A percentile compares a stretch with the other conserved stretches of the same genome.
phyloP scores from a whole-genome alignment of 306 rosid genomes.

The Vigna unguiculata region DNA sequence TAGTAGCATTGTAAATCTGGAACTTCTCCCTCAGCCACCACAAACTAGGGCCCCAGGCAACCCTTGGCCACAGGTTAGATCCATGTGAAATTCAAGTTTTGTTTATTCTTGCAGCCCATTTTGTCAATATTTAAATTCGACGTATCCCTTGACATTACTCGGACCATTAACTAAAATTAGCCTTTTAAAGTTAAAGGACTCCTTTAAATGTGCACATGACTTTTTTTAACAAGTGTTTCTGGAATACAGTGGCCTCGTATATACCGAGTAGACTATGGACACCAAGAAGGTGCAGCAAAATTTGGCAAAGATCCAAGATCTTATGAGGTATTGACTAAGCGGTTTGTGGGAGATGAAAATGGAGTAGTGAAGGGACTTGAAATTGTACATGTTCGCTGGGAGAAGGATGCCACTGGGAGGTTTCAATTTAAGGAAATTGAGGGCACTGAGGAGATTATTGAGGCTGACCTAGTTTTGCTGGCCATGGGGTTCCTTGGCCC shows the following conservation, averaged over 20 bases:
- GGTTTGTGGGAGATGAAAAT: slow-evolving; percentile 89
- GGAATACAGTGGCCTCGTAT: slow-evolving; percentile 91
- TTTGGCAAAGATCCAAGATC: slow-evolving; percentile 97
- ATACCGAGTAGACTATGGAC: slow-evolving; percentile 95
- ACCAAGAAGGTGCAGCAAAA: slow-evolving; percentile 88
- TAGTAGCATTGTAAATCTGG: slow-evolving; percentile 11
- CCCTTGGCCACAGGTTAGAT: slow-evolving; percentile 26
- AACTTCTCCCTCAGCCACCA: slow-evolving; percentile 25
- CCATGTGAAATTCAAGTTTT: not conserved
- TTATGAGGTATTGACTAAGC: slow-evolving; percentile 88
- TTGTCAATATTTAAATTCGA: not conserved
- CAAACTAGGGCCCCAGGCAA: slow-evolving; percentile 23
- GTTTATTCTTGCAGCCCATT: not conserved
- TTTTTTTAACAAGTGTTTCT: slow-evolving; percentile 34
- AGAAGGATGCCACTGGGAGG: slow-evolving; percentile 87
- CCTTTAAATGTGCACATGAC: not conserved
- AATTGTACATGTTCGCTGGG: slow-evolving; percentile 77
- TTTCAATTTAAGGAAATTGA: slow-evolving; percentile 88
- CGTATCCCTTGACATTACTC: not conserved
- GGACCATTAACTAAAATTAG: not conserved
- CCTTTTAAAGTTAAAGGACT: not conserved
- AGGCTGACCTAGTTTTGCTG: slow-evolving; percentile 79
- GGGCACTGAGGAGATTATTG: slow-evolving; percentile 87
- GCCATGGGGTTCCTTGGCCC: slow-evolving; percentile 99
- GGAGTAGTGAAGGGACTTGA: slow-evolving; percentile 86